Conservation (phyloP, 495 filamentous ascomycete genomes). For the Penicillium antarcticum region DNA sequence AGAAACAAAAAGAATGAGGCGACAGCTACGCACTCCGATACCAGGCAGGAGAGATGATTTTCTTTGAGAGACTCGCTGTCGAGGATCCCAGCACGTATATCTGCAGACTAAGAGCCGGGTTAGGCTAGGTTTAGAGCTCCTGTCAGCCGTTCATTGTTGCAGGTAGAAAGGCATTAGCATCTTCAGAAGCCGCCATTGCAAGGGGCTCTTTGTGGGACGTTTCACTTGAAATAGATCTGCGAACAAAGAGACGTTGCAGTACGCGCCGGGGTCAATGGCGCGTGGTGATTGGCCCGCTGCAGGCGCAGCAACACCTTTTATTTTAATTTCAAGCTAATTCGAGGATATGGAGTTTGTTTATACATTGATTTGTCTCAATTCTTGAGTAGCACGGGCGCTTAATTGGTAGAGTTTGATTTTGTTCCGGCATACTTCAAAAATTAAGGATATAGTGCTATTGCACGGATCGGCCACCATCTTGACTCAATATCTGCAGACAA, state of each 20-base stretch:
- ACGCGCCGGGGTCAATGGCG: slow-evolving; percentile 12
- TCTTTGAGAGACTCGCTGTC: not conserved
- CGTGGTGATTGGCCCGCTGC: slow-evolving; percentile 15
- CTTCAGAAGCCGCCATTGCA: slow-evolving; percentile 1
- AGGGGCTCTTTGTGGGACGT: slow-evolving; percentile 17
- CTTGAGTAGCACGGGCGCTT: not conserved
- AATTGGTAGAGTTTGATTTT: not conserved
- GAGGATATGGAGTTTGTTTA: not conserved
- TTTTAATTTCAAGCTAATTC: not conserved
- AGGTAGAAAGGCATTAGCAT: not conserved
- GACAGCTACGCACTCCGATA: slow-evolving; percentile 1
- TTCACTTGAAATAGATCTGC: slow-evolving; percentile 13
- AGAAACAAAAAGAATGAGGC: slow-evolving; percentile 13
- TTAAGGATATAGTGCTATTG: no score
- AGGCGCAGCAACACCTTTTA: not conserved
- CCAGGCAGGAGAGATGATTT: not conserved
- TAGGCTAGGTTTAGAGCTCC: not conserved
- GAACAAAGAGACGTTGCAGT: slow-evolving; percentile 23
- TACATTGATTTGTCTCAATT: not conserved
- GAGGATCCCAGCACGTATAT: slow-evolving; percentile 2
- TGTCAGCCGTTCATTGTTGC: slow-evolving; percentile 3
- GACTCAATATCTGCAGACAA: not conserved
- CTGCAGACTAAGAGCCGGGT: not conserved
- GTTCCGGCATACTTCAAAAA: no score
- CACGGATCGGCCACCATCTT: not conserved